Evolutionary conservation across 140 eudicot species (phyloP).

Genomic region (Anethum foeniculum): DNA sequence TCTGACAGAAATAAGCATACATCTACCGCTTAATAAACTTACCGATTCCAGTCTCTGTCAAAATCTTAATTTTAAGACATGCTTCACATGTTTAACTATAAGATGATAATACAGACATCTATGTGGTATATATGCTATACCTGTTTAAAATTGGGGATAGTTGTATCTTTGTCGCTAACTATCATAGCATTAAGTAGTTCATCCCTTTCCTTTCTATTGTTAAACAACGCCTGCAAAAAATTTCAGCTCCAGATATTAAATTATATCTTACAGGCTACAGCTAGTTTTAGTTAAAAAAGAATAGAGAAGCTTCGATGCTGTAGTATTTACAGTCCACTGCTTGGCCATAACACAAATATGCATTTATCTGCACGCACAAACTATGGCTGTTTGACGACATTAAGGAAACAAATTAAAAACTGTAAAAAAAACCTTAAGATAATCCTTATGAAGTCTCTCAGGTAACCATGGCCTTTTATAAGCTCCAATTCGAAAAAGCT

Average conservation of each 20-base stretch:
- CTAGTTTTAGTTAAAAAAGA: neutral
- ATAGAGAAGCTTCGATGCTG: neutral
- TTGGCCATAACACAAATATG: neutral
- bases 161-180: slow-evolving; percentile 62
- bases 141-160: slow-evolving; percentile 48
- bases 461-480: slow-evolving; percentile 87
- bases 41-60: neutral
- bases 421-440: slow-evolving; percentile 47
- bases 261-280: too few species aligned
- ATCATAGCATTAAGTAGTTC: slow-evolving; percentile 70
- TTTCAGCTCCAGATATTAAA: neutral
- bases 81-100: neutral
- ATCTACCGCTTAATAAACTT: neutral
- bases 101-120: neutral
- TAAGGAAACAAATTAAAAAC: neutral
- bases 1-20: too few species aligned
- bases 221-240: slow-evolving; percentile 55
- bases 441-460: slow-evolving; percentile 59
- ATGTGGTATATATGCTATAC: slow-evolving; percentile 19
- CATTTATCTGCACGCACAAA: neutral
- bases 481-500: slow-evolving; percentile 55
- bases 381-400: neutral
- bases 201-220: slow-evolving; percentile 75
- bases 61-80: neutral
- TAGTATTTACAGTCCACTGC: neutral